Conservation (phyloP, 1,284 basidiomycete species). For the Austropuccinia psidii region DNA sequence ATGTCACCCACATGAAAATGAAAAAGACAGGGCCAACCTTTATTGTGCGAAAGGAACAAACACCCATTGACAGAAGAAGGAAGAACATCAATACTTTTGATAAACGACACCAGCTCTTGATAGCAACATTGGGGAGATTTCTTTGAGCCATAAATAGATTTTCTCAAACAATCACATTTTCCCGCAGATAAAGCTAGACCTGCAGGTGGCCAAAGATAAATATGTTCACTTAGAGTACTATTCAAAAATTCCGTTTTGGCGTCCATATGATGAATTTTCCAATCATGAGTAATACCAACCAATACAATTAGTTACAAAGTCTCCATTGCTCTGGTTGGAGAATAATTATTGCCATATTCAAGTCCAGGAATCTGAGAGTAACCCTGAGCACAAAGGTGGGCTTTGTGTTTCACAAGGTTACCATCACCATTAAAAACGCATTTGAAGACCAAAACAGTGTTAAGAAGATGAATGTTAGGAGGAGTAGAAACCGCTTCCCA, state of each 20-base stretch:
- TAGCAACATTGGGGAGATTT: not conserved
- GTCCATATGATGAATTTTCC: constrained; percentile 26
- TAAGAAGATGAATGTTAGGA: no score
- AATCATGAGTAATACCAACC: not conserved
- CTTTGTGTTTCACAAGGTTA: no score
- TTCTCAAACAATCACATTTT: not conserved
- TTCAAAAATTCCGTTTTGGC: constrained; percentile 6
- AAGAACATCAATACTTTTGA: not conserved
- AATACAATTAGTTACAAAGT: not conserved
- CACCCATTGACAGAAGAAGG: not conserved
- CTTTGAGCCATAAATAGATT: not conserved
- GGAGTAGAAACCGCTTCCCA: no score
- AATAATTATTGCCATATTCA: not conserved
- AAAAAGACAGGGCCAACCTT: not conserved
- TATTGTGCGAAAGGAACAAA: not conserved
- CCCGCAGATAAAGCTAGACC: not conserved
- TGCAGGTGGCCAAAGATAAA: not conserved
- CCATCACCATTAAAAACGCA: not conserved
- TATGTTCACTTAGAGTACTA: not conserved
- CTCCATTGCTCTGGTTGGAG: not conserved
- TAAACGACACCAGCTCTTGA: not conserved
- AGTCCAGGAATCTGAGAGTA: no score
- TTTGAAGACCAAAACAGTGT: not conserved
- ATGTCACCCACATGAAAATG: no score
- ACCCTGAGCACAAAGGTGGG: no score